Conservation (phyloP, 2,329 filamentous ascomycete species). For the Pyricularia grisea region DNA sequence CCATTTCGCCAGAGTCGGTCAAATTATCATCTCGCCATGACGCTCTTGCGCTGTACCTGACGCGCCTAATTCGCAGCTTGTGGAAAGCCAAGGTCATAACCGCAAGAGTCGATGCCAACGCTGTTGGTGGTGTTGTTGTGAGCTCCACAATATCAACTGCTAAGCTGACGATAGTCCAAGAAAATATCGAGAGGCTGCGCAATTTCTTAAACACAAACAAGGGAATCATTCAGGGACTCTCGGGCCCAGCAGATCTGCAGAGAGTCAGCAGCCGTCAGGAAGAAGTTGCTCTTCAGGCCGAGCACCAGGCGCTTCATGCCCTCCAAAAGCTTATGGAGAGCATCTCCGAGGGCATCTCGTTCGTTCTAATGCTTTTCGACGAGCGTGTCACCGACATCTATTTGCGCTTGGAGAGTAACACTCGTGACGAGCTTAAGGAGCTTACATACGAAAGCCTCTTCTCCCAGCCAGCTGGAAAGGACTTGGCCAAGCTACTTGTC, state of each 20-base stretch:
- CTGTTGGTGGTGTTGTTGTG: constrained; percentile 47
- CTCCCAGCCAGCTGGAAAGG: constrained; percentile 66
- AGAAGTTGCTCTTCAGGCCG: constrained; percentile 83
- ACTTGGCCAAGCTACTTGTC: constrained; percentile 86
- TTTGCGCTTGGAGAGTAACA: constrained; percentile 59
- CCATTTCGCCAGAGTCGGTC: constrained; percentile 70
- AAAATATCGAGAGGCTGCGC: constrained; percentile 67
- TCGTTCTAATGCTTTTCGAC: constrained; percentile 89
- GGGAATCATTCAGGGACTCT: constrained; percentile 83
- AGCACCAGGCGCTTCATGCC: constrained; percentile 85
- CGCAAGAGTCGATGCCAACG: constrained; percentile 31
- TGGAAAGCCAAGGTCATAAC: constrained; percentile 75
- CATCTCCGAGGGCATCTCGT: constrained; percentile 94
- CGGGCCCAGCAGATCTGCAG: constrained; percentile 80
- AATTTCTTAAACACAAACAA: constrained; percentile 83
- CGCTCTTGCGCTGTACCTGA: constrained; percentile 78
- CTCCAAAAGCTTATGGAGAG: constrained; percentile 78
- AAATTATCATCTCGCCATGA: constrained; percentile 82
- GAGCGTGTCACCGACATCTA: constrained; percentile 88
- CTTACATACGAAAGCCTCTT: constrained; percentile 88
- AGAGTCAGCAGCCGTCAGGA: constrained; percentile 75
- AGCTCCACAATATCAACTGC: constrained; percentile 53
- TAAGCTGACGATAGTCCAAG: constrained; percentile 71
- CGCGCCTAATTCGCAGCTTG: constrained; percentile 76
- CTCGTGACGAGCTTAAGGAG: constrained; percentile 59